Conservation (phyloP, 129 eudicot genomes). For the Centaurea solstitialis region DNA sequence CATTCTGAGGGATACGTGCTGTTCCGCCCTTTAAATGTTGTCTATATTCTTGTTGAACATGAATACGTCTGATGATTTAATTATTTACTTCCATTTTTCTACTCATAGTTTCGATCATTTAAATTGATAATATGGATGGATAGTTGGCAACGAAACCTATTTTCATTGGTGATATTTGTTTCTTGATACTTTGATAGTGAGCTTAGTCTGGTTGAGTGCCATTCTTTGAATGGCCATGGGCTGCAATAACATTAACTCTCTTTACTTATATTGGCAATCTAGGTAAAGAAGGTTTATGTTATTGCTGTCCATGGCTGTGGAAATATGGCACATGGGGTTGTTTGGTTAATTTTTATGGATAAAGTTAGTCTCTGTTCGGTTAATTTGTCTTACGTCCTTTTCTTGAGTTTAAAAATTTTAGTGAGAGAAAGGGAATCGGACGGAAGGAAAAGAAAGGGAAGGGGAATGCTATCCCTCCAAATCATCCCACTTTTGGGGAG, state of each 20-base stretch:
- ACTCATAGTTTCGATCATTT: not conserved
- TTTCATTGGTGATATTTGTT: not conserved
- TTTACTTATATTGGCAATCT: not conserved
- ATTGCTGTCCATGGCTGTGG: not conserved
- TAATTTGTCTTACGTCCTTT: no score
- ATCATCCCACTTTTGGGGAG: no score
- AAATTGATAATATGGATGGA: not conserved
- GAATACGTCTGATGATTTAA: not conserved
- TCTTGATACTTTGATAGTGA: not conserved
- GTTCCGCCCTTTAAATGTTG: not conserved
- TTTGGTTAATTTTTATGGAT: no score
- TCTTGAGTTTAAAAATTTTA: no score
- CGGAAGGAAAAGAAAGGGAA: no score
- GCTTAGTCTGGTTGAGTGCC: not conserved
- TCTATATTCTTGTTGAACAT: not conserved
- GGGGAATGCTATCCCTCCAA: no score
- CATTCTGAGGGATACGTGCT: conserved; percentile 49
- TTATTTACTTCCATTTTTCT: not conserved
- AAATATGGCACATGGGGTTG: not conserved
- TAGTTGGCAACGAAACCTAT: not conserved
- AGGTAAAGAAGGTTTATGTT: not conserved
- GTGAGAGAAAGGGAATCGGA: no score
- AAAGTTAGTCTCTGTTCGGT: no score
- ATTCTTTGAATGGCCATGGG: not conserved
- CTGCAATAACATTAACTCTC: not conserved